Conservation (phyloP, 2,329 filamentous ascomycete genomes). For the Claviceps sorghi region DNA sequence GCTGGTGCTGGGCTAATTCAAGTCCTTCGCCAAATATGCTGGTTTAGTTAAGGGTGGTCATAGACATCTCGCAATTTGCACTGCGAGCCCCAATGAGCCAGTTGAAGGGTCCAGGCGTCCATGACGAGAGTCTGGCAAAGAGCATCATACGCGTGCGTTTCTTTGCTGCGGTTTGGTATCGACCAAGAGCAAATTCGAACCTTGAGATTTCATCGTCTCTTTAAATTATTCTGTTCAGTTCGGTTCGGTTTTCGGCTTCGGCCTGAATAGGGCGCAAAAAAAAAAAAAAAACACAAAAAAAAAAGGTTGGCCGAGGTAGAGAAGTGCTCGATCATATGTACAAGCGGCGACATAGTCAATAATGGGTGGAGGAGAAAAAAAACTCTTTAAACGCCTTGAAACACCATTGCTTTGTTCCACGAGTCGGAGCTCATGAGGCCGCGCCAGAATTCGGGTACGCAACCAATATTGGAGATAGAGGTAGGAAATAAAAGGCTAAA, state of each 20-base stretch:
- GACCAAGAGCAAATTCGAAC: not conserved
- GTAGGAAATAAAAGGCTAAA: not conserved
- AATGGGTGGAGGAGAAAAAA: not conserved
- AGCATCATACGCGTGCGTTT: not conserved
- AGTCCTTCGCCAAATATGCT: constrained; percentile 19
- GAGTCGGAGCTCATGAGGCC: not conserved
- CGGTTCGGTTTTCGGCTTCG: not conserved
- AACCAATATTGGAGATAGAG: not conserved
- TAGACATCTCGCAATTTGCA: not conserved
- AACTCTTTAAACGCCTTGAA: constrained; percentile 3
- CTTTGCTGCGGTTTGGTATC: not conserved
- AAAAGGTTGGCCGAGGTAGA: not conserved
- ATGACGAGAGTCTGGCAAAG: not conserved
- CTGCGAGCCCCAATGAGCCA: not conserved
- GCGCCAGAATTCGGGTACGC: not conserved
- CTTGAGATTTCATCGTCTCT: not conserved
- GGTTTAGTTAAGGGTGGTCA: constrained; percentile 14
- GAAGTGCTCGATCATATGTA: not conserved
- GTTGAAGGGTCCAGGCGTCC: not conserved
- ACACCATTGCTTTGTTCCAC: constrained; percentile 1
- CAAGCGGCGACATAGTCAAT: not conserved
- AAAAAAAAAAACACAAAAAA: not conserved
- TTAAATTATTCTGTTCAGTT: not conserved
- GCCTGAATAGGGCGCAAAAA: not conserved
- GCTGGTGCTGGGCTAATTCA: constrained; percentile 12